Percentiles rank a stretch among this genome's conserved stretches.
Conservation (phyloP, 768 basidiomycete species). For the Boletus tylopilopsis region DNA sequence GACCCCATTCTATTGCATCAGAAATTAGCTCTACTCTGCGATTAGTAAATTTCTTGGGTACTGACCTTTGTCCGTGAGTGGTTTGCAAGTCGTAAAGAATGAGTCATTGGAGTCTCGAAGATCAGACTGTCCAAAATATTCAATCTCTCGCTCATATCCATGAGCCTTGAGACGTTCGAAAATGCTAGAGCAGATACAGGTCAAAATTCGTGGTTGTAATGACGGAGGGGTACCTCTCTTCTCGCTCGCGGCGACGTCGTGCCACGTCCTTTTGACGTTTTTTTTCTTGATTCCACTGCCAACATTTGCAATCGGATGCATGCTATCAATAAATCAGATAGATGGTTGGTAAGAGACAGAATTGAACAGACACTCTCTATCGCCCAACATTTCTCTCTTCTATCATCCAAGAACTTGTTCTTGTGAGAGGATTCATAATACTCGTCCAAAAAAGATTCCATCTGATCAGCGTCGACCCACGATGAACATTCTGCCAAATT, state of each 20-base stretch:
- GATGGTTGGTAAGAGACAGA: neutral
- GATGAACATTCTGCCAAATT: neutral
- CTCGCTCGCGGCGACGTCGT: neutral
- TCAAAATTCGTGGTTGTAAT: too few relatives aligned
- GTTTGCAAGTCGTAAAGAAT: neutral
- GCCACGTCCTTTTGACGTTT: neutral
- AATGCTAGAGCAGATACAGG: slow-evolving; percentile 1
- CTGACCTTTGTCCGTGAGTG: slow-evolving; percentile 11
- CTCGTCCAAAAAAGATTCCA: slow-evolving; percentile 6
- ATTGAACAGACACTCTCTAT: neutral
- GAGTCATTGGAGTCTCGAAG: neutral
- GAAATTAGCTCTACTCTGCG: too few relatives aligned
- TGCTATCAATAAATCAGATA: slow-evolving; percentile 1
- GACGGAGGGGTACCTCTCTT: neutral
- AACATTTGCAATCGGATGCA: neutral
- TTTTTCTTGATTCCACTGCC: neutral
- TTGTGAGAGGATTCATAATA: slow-evolving; percentile 3
- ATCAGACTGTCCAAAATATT: neutral
- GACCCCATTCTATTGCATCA: slow-evolving; percentile 5
- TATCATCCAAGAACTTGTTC: neutral
- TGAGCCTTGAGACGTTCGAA: slow-evolving; percentile 2
- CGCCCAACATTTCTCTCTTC: neutral
- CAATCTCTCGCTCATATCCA: slow-evolving; percentile 5
- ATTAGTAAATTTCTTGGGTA: too few relatives aligned
- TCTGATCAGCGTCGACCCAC: slow-evolving; percentile 5